phyloP scores from a whole-genome alignment of 305 asterid species.

The Vinca major region DNA sequence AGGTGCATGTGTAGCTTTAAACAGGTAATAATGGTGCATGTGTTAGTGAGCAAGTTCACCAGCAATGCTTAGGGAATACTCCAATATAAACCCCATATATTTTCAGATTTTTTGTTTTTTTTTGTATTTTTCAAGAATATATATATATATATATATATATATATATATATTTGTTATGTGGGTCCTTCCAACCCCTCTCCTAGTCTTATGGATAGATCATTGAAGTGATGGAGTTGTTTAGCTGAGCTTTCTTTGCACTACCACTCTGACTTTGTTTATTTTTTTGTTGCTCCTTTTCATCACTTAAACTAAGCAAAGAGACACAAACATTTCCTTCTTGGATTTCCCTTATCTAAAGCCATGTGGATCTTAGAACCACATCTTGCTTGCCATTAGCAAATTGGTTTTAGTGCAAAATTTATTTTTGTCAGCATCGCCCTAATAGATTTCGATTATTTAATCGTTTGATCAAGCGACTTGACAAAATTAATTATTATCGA shows the following conservation, averaged over 20 bases:
- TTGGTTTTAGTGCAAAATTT: too few species aligned
- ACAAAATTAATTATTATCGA: too few species aligned
- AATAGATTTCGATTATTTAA: too few species aligned
- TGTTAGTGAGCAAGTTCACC: conserved; percentile 38
- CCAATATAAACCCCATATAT: conserved; percentile 16
- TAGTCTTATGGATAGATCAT: conserved; percentile 14
- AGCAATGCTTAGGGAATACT: conserved; percentile 41
- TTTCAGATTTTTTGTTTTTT: too few species aligned
- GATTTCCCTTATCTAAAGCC: conserved; percentile 18
- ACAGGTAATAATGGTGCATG: conserved; percentile 38
- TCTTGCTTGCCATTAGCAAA: neutral
- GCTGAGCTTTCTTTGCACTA: conserved; percentile 18
- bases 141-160: conserved; percentile 1
- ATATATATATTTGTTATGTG: conserved; percentile 12
- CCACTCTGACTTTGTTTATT: conserved; percentile 15
- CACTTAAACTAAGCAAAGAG: conserved; percentile 16
- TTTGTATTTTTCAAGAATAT: neutral
- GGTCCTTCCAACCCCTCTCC: conserved; percentile 24
- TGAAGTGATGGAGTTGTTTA: conserved; percentile 13
- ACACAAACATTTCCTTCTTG: conserved; percentile 4
- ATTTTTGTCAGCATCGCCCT: too few species aligned
- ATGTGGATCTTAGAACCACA: conserved; percentile 21
- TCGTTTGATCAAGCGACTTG: too few species aligned
- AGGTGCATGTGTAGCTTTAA: conserved; percentile 35
- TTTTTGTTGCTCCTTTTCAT: conserved; percentile 8